These are phyloP conservation scores for Saccharomycopsis fermentans DNA, from an alignment of 805 yeast genomes.

Conservation along the genomic window DNA sequence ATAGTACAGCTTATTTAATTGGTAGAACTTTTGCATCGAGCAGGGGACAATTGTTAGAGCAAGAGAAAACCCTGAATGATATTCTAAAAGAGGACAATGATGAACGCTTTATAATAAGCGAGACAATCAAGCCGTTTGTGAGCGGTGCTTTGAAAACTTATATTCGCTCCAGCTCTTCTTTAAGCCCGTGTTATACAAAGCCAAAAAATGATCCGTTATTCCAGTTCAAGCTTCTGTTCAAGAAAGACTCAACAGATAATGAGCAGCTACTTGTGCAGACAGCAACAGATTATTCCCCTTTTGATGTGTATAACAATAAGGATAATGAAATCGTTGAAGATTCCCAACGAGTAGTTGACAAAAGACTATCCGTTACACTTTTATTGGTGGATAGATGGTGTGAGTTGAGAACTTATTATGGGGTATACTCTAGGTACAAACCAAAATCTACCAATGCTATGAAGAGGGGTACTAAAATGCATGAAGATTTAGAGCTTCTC, in stretches of 20 bases:
- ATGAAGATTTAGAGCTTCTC: conserved; percentile 36
- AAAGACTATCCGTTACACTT: conserved; percentile 29
- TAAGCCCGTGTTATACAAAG: background rate
- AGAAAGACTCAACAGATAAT: background rate
- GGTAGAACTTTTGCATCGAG: background rate
- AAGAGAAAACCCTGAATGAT: background rate
- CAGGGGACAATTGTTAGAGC: background rate
- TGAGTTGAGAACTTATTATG: conserved; percentile 48
- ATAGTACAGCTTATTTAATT: background rate
- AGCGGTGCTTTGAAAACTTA: background rate
- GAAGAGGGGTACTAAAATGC: conserved; percentile 38
- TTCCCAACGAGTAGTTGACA: background rate
- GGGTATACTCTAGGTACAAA: conserved; percentile 31
- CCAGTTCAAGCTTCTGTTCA: background rate
- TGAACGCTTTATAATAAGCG: background rate
- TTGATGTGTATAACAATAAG: conserved; percentile 1
- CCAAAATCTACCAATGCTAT: conserved; percentile 31
- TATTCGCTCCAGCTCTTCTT: background rate
- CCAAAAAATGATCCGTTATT: background rate
- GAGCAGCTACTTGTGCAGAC: background rate
- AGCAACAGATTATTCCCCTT: background rate
- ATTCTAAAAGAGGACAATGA: background rate
- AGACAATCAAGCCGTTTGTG: background rate
- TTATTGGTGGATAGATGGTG: conserved; percentile 57
- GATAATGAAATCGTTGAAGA: background rate